Evolutionary conservation across 371 early-diverging fungal species (phyloP).

Genomic region (Mortierella sp.): DNA sequence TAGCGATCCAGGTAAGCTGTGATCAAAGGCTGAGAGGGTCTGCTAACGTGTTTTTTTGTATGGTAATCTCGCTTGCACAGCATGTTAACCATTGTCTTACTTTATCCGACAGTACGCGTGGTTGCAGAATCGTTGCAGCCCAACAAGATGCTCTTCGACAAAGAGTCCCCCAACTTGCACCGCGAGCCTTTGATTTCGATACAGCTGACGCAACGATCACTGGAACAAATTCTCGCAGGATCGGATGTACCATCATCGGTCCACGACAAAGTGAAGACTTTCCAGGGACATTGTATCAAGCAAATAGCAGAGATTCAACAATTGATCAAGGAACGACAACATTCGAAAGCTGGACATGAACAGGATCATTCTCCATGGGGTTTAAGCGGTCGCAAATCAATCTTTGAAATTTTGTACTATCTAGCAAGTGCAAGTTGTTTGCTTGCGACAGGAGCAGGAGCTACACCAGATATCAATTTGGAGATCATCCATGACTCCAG

Average conservation of each 20-base stretch:
- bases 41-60: neutral
- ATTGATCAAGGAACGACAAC: constrained; percentile 21
- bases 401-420: constrained; percentile 45
- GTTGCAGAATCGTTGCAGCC: constrained; percentile 55
- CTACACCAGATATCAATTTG: neutral
- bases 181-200: constrained; percentile 60
- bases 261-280: constrained; percentile 1
- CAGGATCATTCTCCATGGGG: constrained; percentile 45
- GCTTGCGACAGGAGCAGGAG: neutral
- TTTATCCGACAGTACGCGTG: constrained; percentile 13
- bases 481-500: constrained; percentile 19
- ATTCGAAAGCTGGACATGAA: neutral
- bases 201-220: constrained; percentile 56
- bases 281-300: constrained; percentile 16
- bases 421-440: constrained; percentile 34
- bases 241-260: constrained; percentile 9
- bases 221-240: constrained; percentile 30
- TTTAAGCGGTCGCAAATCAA: constrained; percentile 38
- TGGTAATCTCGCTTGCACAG: no score
- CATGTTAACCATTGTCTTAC: neutral
- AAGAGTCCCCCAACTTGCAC: constrained; percentile 61
- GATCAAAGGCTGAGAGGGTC: neutral
- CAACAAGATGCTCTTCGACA: constrained; percentile 57
- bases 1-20: constrained; percentile 29
- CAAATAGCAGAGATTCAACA: constrained; percentile 19